Evolutionary conservation across 306 rosid species (phyloP).

Genomic region (Clitoria ternatea): DNA sequence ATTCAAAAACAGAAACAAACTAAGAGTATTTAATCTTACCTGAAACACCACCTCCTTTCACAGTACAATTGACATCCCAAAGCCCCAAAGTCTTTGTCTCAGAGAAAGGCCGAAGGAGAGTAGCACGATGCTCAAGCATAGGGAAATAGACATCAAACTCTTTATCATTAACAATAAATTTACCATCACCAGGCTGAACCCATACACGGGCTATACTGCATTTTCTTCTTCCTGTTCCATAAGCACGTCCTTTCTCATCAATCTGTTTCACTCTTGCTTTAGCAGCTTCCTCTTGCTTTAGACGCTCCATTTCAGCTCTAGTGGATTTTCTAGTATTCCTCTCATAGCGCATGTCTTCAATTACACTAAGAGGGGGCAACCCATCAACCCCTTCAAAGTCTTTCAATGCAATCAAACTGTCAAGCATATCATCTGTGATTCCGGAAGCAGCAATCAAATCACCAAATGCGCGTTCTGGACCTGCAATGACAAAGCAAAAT

Average conservation of each 20-base stretch:
- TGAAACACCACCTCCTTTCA: constrained; percentile 88
- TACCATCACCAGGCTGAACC: constrained; percentile 87
- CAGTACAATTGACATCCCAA: constrained; percentile 84
- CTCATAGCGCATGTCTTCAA: constrained; percentile 76
- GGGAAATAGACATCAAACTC: constrained; percentile 93
- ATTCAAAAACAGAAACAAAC: neutral
- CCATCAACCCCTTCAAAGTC: constrained; percentile 76
- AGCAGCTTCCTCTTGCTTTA: constrained; percentile 85
- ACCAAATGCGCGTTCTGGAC: constrained; percentile 83
- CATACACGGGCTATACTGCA: constrained; percentile 96
- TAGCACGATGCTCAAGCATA: constrained; percentile 90
- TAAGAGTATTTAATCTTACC: constrained; percentile 41
- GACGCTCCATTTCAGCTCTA: constrained; percentile 86
- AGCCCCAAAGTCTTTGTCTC: constrained; percentile 95
- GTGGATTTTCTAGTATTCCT: constrained; percentile 62
- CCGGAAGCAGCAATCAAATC: constrained; percentile 90
- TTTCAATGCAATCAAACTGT: constrained; percentile 83
- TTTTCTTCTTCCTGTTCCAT: constrained; percentile 96
- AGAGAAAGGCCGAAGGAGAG: constrained; percentile 89
- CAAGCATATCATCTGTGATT: constrained; percentile 89
- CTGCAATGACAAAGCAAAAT: constrained; percentile 38
- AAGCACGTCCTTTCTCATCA: constrained; percentile 88
- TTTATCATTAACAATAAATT: constrained; percentile 70
- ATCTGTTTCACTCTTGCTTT: constrained; percentile 86
- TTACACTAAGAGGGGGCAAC: constrained; percentile 73